A percentile compares a stretch with the other conserved stretches of the same genome.
These are phyloP conservation scores for Pyrenophora graminea DNA, from an alignment of 2,329 filamentous ascomycete species.

Conservation along the genomic window DNA sequence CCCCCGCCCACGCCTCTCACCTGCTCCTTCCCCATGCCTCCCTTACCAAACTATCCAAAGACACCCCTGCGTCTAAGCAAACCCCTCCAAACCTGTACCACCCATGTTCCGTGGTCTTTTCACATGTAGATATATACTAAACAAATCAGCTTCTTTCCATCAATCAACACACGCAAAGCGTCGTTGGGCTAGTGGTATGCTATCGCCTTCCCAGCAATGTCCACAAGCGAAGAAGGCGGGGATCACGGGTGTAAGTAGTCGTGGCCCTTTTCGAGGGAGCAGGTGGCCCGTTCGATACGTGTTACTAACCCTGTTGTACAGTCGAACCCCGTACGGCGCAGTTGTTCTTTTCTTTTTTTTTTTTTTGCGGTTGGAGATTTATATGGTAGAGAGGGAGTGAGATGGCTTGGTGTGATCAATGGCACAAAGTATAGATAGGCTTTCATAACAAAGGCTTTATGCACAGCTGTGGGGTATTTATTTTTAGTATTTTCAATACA, in stretches of 20 bases:
- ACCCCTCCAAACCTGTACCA: neutral
- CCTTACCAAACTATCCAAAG: neutral
- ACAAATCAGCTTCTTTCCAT: neutral
- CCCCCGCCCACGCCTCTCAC: constrained; percentile 6
- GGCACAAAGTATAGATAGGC: neutral
- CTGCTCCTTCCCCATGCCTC: neutral
- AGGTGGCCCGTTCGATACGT: neutral
- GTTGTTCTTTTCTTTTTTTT: constrained; percentile 10
- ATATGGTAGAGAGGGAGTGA: neutral
- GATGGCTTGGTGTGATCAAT: neutral
- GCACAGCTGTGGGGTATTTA: neutral
- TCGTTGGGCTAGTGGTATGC: constrained; percentile 46
- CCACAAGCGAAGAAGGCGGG: constrained; percentile 23
- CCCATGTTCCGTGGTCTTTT: too few relatives aligned
- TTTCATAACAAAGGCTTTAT: neutral
- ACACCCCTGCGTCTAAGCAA: too few relatives aligned
- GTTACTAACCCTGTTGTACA: neutral
- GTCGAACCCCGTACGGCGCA: constrained; percentile 26
- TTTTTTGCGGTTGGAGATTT: constrained; percentile 10
- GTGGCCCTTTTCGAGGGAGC: neutral
- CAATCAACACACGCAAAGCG: constrained; percentile 21
- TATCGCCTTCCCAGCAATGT: constrained; percentile 45
- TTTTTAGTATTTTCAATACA: constrained; percentile 2
- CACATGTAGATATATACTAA: neutral
- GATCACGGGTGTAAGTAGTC: constrained; percentile 39